These are phyloP conservation scores for Fusarium drepaniforme DNA, from an alignment of 2,329 filamentous ascomycete genomes.

Conservation along the genomic window DNA sequence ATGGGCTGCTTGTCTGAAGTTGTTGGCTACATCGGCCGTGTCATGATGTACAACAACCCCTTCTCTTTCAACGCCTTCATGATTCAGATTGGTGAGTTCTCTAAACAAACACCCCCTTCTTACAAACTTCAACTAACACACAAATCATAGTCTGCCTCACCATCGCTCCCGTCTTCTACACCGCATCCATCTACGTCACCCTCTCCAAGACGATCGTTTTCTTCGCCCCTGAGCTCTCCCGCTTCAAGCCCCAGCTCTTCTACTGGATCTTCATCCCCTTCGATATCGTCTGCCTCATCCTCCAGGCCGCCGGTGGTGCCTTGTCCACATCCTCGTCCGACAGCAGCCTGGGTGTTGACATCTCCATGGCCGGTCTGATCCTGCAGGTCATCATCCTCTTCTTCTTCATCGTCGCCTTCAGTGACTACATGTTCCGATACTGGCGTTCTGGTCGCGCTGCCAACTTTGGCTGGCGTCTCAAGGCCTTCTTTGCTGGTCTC, in stretches of 20 bases:
- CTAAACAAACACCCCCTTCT: no score
- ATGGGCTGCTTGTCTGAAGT: conserved; percentile 69
- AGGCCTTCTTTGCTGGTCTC: conserved; percentile 65
- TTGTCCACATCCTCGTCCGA: conserved; percentile 54
- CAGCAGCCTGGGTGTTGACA: conserved; percentile 53
- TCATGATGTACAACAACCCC: conserved; percentile 68
- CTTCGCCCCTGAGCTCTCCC: conserved; percentile 55
- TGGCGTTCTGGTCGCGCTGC: conserved; percentile 43
- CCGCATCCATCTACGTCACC: conserved; percentile 76
- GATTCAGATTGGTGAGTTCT: conserved; percentile 69
- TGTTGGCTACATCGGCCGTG: conserved; percentile 71
- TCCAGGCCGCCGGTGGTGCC: conserved; percentile 70
- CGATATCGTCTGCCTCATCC: conserved; percentile 67
- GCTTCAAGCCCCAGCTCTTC: conserved; percentile 57
- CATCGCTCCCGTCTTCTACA: conserved; percentile 59
- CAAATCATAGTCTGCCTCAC: conserved; percentile 66
- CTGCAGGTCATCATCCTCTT: conserved; percentile 70
- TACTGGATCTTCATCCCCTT: conserved; percentile 66
- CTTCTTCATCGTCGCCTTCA: conserved; percentile 62
- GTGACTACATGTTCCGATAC: conserved; percentile 63
- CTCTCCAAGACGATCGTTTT: conserved; percentile 59
- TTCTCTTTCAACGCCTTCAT: conserved; percentile 72
- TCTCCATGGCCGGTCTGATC: conserved; percentile 64
- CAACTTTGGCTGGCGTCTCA: conserved; percentile 46
- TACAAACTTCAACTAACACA: not conserved